Evolutionary conservation across 768 basidiomycete species (phyloP).

Genomic region (Amanita phalloides): DNA sequence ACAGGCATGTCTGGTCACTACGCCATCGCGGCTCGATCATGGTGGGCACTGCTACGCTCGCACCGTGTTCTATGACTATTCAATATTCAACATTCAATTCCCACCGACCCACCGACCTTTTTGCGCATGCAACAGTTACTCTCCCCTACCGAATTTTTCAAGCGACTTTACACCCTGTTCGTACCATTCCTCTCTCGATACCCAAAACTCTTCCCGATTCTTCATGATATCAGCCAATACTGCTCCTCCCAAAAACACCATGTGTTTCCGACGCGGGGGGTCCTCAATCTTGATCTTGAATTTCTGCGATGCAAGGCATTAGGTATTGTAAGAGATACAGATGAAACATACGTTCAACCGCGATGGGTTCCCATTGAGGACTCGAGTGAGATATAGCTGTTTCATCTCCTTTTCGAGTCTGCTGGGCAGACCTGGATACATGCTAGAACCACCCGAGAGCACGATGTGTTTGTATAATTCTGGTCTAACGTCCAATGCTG

Average conservation of each 20-base stretch:
- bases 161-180: conserved; percentile 77
- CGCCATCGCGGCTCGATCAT: too few species aligned
- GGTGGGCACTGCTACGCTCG: too few species aligned
- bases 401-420: conserved; percentile 99
- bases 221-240: conserved; percentile 99
- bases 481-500: conserved; percentile 79
- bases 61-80: too few species aligned
- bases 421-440: conserved; percentile 97
- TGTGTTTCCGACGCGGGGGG: conserved; percentile 95
- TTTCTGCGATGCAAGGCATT: conserved; percentile 48
- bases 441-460: conserved; percentile 93
- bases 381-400: conserved; percentile 91
- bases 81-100: too few species aligned
- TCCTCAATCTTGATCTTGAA: conserved; percentile 99
- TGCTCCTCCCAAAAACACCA: conserved; percentile 99
- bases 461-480: conserved; percentile 98
- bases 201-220: conserved; percentile 89
- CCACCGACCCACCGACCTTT: too few species aligned
- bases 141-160: conserved; percentile 77
- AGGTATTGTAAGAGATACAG: background rate
- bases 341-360: conserved; percentile 67
- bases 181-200: conserved; percentile 88
- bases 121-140: conserved; percentile 17
- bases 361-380: conserved; percentile 72
- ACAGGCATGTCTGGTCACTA: too few species aligned